phyloP scores from a whole-genome alignment of 192 early-diverging fungal species.

The Oehlia diaphana region DNA sequence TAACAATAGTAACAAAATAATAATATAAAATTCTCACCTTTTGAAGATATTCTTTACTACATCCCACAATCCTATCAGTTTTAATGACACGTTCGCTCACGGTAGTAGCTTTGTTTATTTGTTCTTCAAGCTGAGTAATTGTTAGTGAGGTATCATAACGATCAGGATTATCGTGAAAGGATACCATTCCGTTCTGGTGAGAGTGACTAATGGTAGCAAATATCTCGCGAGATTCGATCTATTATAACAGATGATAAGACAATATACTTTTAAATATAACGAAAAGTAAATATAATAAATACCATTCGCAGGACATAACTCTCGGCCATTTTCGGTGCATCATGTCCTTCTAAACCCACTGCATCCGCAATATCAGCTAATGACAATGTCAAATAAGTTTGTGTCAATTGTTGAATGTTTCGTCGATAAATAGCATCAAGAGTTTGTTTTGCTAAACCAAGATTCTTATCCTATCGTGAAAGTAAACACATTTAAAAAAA shows the following conservation, averaged over 20 bases:
- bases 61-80: constrained; percentile 14
- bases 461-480: constrained; percentile 57
- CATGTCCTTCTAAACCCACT: constrained; percentile 44
- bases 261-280: not conserved
- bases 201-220: constrained; percentile 51
- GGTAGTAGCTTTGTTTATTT: constrained; percentile 40
- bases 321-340: constrained; percentile 50
- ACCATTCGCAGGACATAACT: constrained; percentile 63
- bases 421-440: constrained; percentile 47
- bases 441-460: constrained; percentile 60
- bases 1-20: not conserved
- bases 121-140: constrained; percentile 46
- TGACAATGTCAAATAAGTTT: constrained; percentile 77
- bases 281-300: not conserved
- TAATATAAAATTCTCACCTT: constrained; percentile 5
- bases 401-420: constrained; percentile 71
- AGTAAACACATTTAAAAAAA: not conserved
- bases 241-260: not conserved
- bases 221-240: constrained; percentile 52
- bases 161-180: constrained; percentile 66
- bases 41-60: constrained; percentile 29
- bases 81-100: constrained; percentile 26
- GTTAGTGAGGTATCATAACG: constrained; percentile 43
- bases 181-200: constrained; percentile 61
- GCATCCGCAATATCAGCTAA: constrained; percentile 66